Percentiles rank a stretch among this genome's conserved stretches.
Conservation (phyloP, 805 yeast species). For the Millerozyma acaciae region DNA sequence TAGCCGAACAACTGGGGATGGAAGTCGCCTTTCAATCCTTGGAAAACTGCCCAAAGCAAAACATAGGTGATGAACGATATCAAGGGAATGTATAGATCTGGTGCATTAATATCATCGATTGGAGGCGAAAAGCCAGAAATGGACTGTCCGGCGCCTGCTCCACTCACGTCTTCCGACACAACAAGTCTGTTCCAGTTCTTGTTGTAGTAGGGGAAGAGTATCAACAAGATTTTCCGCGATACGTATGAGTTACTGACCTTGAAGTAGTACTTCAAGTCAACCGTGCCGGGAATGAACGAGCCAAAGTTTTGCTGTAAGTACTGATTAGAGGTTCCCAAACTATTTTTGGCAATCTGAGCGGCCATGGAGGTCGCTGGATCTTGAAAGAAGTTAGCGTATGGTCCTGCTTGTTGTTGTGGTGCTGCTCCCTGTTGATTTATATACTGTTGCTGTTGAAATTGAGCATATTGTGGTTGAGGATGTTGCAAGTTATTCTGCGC, state of each 20-base stretch:
- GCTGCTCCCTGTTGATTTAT: constrained; percentile 16
- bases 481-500: constrained; percentile 25
- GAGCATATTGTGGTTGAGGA: constrained; percentile 25
- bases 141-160: constrained; percentile 19
- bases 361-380: constrained; percentile 85
- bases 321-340: constrained; percentile 76
- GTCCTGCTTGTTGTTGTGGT: constrained; percentile 22
- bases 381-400: constrained; percentile 46
- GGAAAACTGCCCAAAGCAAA: constrained; percentile 74
- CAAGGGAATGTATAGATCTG: constrained; percentile 91
- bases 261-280: constrained; percentile 77
- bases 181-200: constrained; percentile 72
- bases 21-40: constrained; percentile 84
- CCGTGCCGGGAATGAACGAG: constrained; percentile 42
- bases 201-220: constrained; percentile 82
- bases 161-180: constrained; percentile 12
- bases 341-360: constrained; percentile 81
- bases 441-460: constrained; percentile 13
- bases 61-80: constrained; percentile 92
- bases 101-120: constrained; percentile 84
- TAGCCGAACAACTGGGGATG: constrained; percentile 91
- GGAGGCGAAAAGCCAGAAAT: constrained; percentile 62
- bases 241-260: constrained; percentile 90
- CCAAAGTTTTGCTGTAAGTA: constrained; percentile 72
- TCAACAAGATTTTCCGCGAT: constrained; percentile 61